Evolutionary conservation across 1,139 yeast species (phyloP).

Genomic region (Hansenula sp.): DNA sequence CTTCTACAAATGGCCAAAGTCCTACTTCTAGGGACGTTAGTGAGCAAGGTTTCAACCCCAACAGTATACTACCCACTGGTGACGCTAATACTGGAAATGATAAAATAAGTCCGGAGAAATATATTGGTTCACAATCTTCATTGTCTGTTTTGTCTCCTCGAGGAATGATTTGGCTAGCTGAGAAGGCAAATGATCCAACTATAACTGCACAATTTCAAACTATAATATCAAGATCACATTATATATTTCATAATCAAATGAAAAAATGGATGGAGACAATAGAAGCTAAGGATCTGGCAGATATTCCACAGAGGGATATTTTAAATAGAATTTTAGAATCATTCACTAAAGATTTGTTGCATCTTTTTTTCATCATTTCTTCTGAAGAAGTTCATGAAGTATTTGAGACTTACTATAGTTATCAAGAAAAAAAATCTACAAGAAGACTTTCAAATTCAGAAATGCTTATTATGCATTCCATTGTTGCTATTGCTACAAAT

Average conservation of each 20-base stretch:
- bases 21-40: no score
- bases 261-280: constrained; percentile 29
- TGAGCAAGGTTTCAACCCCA: no score
- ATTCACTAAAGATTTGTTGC: constrained; percentile 13
- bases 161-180: constrained; percentile 37
- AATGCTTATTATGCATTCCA: constrained; percentile 9
- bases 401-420: constrained; percentile 11
- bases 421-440: background rate
- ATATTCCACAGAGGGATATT: constrained; percentile 26
- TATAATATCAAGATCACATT: constrained; percentile 19
- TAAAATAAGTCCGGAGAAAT: constrained; percentile 2
- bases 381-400: constrained; percentile 9
- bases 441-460: constrained; percentile 16
- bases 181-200: constrained; percentile 26
- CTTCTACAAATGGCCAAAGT: background rate
- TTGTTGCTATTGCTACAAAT: constrained; percentile 14
- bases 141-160: constrained; percentile 34
- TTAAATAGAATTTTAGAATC: constrained; percentile 16
- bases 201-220: constrained; percentile 17
- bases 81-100: no score
- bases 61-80: no score
- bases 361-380: constrained; percentile 10
- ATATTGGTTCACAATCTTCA: constrained; percentile 25
- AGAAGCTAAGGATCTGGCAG: constrained; percentile 21
- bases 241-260: constrained; percentile 19